Evolutionary conservation across 805 yeast species (phyloP).

Genomic region (Soucietia sequanensis): DNA sequence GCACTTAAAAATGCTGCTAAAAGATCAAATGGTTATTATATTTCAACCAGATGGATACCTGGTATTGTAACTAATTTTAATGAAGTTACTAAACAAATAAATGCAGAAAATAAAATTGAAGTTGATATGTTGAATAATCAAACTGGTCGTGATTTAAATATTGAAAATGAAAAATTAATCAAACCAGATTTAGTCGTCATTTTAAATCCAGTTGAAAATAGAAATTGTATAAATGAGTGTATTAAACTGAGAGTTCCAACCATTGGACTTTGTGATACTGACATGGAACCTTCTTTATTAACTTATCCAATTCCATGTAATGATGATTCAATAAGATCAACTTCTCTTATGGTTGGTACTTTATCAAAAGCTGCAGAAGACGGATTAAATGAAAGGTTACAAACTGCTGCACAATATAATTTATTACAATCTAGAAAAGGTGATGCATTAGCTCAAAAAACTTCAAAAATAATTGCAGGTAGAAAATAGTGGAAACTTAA

Average conservation of each 20-base stretch:
- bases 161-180: constrained; percentile 52
- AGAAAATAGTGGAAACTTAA: constrained; percentile 5
- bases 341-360: constrained; percentile 77
- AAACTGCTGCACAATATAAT: constrained; percentile 15
- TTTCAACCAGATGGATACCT: constrained; percentile 86
- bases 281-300: constrained; percentile 83
- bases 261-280: constrained; percentile 90
- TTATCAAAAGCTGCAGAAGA: constrained; percentile 80
- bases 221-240: constrained; percentile 80
- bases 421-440: constrained; percentile 1
- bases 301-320: constrained; percentile 97
- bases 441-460: constrained; percentile 1
- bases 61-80: constrained; percentile 89
- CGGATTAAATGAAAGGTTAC: constrained; percentile 64
- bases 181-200: constrained; percentile 89
- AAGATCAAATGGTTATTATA: constrained; percentile 76
- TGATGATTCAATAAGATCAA: constrained; percentile 84
- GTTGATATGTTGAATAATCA: constrained; percentile 71
- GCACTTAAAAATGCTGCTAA: constrained; percentile 78
- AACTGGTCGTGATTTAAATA: constrained; percentile 57
- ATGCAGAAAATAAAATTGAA: constrained; percentile 44
- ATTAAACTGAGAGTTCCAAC: constrained; percentile 83
- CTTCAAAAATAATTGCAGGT: constrained; percentile 1
- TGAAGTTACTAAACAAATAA: constrained; percentile 58
- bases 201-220: constrained; percentile 84